A percentile compares a stretch with the other conserved stretches of the same genome.
These are phyloP conservation scores for Diplocarpon rosae DNA, from an alignment of 2,329 filamentous ascomycete genomes.

Conservation along the genomic window DNA sequence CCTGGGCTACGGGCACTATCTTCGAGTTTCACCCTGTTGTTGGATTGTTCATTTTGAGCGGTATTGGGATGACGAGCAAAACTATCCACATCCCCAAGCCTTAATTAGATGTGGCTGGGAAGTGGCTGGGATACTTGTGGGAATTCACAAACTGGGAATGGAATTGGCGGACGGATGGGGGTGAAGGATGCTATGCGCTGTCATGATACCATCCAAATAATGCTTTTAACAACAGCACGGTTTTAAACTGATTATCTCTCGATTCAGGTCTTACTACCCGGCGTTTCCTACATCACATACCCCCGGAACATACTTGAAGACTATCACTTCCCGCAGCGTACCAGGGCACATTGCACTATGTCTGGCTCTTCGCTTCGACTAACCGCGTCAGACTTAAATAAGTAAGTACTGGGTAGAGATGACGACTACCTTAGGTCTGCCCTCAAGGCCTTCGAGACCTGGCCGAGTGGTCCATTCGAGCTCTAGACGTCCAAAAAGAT, in stretches of 20 bases:
- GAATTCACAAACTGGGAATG: background rate
- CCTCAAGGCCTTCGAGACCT: too few species aligned
- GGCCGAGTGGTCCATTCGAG: too few species aligned
- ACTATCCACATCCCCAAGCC: constrained; percentile 91
- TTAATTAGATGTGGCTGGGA: constrained; percentile 26
- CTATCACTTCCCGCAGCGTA: too few species aligned
- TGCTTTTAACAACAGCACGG: background rate
- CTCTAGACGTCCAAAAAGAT: too few species aligned
- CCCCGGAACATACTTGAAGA: background rate
- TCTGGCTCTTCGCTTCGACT: too few species aligned
- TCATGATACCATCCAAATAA: constrained; percentile 15
- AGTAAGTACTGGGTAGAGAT: too few species aligned
- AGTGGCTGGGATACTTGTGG: background rate
- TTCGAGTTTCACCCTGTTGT: constrained; percentile 81
- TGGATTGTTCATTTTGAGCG: constrained; percentile 74
- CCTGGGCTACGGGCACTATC: constrained; percentile 51
- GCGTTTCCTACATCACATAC: background rate
- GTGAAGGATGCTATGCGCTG: constrained; percentile 5
- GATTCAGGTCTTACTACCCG: background rate
- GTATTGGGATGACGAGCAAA: constrained; percentile 91
- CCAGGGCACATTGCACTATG: too few species aligned
- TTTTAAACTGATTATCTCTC: constrained; percentile 5
- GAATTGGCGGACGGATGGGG: background rate
- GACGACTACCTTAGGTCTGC: too few species aligned
- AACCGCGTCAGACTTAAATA: too few species aligned